These are phyloP conservation scores for Vinca major DNA, from an alignment of 305 asterid genomes.

Conservation along the genomic window DNA sequence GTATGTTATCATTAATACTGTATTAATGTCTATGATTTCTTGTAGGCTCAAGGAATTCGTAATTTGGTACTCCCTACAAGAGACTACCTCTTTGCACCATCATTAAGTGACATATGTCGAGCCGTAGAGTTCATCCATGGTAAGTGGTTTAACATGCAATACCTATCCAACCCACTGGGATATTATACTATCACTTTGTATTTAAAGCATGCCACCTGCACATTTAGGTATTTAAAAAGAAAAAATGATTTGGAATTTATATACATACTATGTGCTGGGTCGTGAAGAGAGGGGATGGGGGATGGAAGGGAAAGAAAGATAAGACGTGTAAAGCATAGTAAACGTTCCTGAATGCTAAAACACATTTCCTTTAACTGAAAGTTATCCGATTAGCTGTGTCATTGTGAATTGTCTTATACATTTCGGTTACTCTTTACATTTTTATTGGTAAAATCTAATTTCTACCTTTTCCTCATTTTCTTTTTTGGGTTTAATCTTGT, in stretches of 20 bases:
- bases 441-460: neutral
- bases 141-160: constrained; percentile 16
- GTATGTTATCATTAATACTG: neutral
- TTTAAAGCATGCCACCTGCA: neutral
- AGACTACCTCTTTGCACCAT: constrained; percentile 65
- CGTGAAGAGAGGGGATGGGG: neutral
- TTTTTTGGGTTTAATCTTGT: constrained; percentile 1
- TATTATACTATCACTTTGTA: too few species aligned
- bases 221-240: neutral
- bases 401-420: neutral
- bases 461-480: neutral
- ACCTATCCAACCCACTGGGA: neutral
- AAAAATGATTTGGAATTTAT: neutral
- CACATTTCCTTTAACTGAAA: too few species aligned
- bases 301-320: too few species aligned
- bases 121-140: constrained; percentile 58
- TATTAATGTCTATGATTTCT: neutral
- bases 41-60: constrained; percentile 47
- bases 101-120: constrained; percentile 36
- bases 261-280: too few species aligned
- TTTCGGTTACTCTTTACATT: neutral
- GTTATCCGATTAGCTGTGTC: neutral
- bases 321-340: neutral
- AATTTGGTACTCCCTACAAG: constrained; percentile 63
- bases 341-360: neutral